Evolutionary conservation across 2,329 filamentous ascomycete genomes (phyloP).

Genomic region (Alternaria sp.): DNA sequence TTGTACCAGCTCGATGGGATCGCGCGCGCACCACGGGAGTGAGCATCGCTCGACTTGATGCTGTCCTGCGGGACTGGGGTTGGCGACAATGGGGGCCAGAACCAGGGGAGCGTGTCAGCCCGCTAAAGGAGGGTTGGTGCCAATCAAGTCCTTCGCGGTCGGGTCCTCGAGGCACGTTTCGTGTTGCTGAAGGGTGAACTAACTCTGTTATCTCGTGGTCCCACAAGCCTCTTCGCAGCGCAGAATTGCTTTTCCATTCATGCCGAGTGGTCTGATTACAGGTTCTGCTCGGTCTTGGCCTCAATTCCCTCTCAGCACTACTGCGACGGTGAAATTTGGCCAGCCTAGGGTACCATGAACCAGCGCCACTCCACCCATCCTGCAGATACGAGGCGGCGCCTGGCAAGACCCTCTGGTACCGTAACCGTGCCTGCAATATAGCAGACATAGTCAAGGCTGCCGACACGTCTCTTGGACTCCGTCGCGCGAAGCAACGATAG

Average conservation of each 20-base stretch:
- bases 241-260: conserved; percentile 19
- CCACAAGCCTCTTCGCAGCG: conserved; percentile 5
- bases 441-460: conserved; percentile 15
- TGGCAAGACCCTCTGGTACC: conserved; percentile 11
- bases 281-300: conserved; percentile 2
- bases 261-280: conserved; percentile 6
- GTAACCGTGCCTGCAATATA: conserved; percentile 1
- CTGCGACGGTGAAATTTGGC: conserved; percentile 1
- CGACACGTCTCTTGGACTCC: conserved; percentile 18
- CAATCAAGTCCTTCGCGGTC: conserved; percentile 4
- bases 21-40: conserved; percentile 16
- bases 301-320: conserved; percentile 3
- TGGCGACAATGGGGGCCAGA: conserved; percentile 34
- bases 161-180: conserved; percentile 12
- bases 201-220: conserved; percentile 8
- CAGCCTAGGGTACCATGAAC: conserved; percentile 6
- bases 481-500: conserved; percentile 19
- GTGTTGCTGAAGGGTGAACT: conserved; percentile 4
- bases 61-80: conserved; percentile 28
- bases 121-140: conserved; percentile 6
- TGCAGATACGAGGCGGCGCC: conserved; percentile 6
- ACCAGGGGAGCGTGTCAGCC: conserved; percentile 10
- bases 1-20: conserved; percentile 13
- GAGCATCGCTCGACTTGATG: conserved; percentile 7
- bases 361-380: conserved; percentile 6